Base-by-base conservation (phyloP, 78 protist species). In the Chrysochromulina parva region DNA sequence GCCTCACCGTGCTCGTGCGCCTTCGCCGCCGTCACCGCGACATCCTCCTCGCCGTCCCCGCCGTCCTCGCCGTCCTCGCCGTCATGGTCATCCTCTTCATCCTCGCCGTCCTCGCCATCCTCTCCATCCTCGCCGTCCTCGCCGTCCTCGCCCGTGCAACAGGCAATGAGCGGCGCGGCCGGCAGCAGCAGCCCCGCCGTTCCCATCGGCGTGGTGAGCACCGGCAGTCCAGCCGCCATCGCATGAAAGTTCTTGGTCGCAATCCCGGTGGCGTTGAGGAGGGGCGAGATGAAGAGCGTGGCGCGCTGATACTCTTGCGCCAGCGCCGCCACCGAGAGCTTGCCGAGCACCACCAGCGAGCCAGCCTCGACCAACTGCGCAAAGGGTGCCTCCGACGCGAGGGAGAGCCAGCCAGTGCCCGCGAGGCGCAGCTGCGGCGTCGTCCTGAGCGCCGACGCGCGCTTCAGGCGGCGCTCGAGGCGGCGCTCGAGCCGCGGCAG, bases 181-280 rank as follows among this genome's bases (percentile, higher is more conserved):
- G 82, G 82, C 57, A 74, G 57, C 24, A 1, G 16, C 82, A 74
- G 38, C 13, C 82, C 82, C 20, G 22, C 82, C 2, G 26, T 3
- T 1, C 82, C 82, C 58, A 74, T 28, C 11, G 57, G 3, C 1
- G 82, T 74, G 22, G 62, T 78, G 47, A 78, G n/a, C 47, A 53
- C 0, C 28, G 86, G 86, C 59, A 78, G 26, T 47, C 86, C 86
- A 7, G 11, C 6, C 65, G 53, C 86, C 57, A 78, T 53, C 62
- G 86, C 59, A 62, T 78, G 86, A 19, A 53, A 53, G 59, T 78
- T 78, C 62, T 78, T 78, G 47, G 86, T 78, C 50, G 86, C 86
- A 62, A 78, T 53, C 52, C 86, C 86, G 10, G 57, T 48, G 22
- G 86, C 86, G 62, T 78, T 48, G 50, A 0, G 19, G 4, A 53